Evolutionary conservation across 1,284 basidiomycete genomes (phyloP).

Genomic region (Clitocybe nebularis): DNA sequence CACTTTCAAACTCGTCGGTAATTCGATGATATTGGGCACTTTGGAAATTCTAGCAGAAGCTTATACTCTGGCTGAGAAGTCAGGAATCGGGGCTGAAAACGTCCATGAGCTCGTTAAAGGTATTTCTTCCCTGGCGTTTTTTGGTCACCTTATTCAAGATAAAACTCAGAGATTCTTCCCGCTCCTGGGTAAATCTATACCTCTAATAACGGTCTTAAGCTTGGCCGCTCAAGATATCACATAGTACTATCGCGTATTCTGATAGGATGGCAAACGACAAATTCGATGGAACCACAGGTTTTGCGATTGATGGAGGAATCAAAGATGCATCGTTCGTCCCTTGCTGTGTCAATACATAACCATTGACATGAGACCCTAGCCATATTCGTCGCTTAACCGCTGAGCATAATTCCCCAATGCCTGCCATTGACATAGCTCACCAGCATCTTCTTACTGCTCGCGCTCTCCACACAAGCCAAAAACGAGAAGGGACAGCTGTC

Average conservation of each 20-base stretch:
- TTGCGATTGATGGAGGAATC: constrained; percentile 85
- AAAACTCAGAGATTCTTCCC: constrained; percentile 50
- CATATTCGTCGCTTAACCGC: constrained; percentile 61
- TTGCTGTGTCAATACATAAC: neutral
- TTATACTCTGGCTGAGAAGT: constrained; percentile 82
- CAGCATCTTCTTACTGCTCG: constrained; percentile 78
- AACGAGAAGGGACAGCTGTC: constrained; percentile 38
- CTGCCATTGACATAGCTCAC: constrained; percentile 72
- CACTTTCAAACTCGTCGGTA: constrained; percentile 79
- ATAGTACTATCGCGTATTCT: constrained; percentile 50
- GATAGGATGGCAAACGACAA: constrained; percentile 67
- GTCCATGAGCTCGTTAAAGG: constrained; percentile 60
- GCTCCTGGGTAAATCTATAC: constrained; percentile 41
- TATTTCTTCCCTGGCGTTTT: constrained; percentile 18
- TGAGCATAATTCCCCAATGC: constrained; percentile 76
- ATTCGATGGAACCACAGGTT: constrained; percentile 79
- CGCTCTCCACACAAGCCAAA: constrained; percentile 53
- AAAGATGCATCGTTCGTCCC: constrained; percentile 61
- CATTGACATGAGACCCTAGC: constrained; percentile 22
- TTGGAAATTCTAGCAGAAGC: constrained; percentile 80
- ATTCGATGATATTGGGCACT: constrained; percentile 64
- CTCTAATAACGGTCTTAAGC: neutral
- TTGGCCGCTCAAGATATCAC: constrained; percentile 24
- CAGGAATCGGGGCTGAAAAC: constrained; percentile 68
- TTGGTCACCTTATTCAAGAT: constrained; percentile 16